A percentile compares a stretch with the other conserved stretches of the same genome.
Conservation (phyloP, 495 filamentous ascomycete genomes). For the Xanthoparmelia taractica region DNA sequence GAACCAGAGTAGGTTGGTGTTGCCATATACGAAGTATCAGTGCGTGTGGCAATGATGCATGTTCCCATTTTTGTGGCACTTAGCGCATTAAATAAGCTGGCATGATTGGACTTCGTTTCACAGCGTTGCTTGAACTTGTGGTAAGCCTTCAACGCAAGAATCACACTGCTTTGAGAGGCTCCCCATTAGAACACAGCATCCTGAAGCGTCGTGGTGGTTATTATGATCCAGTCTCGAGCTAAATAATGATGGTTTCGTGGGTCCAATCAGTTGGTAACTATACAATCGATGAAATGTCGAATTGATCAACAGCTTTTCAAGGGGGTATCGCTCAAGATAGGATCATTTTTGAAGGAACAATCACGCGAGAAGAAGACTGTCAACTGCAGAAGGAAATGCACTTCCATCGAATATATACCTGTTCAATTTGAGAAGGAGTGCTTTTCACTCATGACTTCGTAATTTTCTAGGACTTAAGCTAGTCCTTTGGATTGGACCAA, state of each 20-base stretch:
- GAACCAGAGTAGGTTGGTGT: background rate
- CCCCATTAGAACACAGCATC: background rate
- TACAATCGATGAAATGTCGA: background rate
- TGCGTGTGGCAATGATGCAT: background rate
- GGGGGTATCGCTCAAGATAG: background rate
- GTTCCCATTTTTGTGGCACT: background rate
- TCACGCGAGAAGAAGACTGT: background rate
- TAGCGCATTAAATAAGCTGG: background rate
- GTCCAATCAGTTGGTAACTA: background rate
- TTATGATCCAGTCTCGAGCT: background rate
- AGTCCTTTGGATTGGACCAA: background rate
- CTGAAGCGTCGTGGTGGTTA: background rate
- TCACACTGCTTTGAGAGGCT: background rate
- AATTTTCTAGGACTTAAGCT: background rate
- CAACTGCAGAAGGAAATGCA: background rate
- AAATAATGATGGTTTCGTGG: background rate
- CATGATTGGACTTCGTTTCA: background rate
- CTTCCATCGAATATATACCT: background rate
- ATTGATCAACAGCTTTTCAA: background rate
- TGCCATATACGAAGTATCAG: background rate
- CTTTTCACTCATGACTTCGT: conserved; percentile 7
- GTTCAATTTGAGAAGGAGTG: background rate
- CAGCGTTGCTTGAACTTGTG: background rate
- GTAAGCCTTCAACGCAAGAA: background rate
- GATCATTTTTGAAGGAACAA: background rate